phyloP scores from a whole-genome alignment of 129 eudicot genomes.

The Flaveria ramosissima region DNA sequence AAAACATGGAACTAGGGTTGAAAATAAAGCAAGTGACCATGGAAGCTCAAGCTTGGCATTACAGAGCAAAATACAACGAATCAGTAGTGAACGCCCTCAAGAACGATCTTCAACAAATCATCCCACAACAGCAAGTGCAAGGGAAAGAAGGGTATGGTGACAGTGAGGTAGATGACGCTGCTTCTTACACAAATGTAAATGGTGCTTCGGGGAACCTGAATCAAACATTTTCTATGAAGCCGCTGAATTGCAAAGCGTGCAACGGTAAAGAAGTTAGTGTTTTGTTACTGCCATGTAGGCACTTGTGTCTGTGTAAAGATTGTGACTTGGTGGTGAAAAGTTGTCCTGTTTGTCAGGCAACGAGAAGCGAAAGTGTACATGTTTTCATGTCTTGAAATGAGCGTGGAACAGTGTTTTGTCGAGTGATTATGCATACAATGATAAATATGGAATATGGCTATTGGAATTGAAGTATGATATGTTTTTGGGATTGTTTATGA shows the following conservation, averaged over 20 bases:
- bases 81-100: constrained; percentile 59
- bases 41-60: constrained; percentile 76
- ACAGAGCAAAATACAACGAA: constrained; percentile 75
- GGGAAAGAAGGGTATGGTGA: constrained; percentile 71
- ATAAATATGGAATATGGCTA: constrained; percentile 7
- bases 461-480: constrained; percentile 11
- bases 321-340: constrained; percentile 47
- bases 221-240: neutral
- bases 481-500: constrained; percentile 22
- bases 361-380: constrained; percentile 57
- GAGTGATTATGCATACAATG: constrained; percentile 18
- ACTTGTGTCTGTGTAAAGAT: constrained; percentile 66
- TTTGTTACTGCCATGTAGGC: constrained; percentile 70
- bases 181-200: constrained; percentile 41
- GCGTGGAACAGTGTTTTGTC: constrained; percentile 16
- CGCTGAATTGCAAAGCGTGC: constrained; percentile 51
- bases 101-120: constrained; percentile 62
- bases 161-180: constrained; percentile 65
- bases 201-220: constrained; percentile 17
- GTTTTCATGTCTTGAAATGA: constrained; percentile 56
- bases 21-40: constrained; percentile 58
- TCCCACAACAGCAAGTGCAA: constrained; percentile 39
- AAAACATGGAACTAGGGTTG: constrained; percentile 58
- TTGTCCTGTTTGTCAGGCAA: constrained; percentile 65
- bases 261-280: constrained; percentile 52